These are phyloP conservation scores for Collybia mongolica DNA, from an alignment of 768 basidiomycete species.

Conservation along the genomic window DNA sequence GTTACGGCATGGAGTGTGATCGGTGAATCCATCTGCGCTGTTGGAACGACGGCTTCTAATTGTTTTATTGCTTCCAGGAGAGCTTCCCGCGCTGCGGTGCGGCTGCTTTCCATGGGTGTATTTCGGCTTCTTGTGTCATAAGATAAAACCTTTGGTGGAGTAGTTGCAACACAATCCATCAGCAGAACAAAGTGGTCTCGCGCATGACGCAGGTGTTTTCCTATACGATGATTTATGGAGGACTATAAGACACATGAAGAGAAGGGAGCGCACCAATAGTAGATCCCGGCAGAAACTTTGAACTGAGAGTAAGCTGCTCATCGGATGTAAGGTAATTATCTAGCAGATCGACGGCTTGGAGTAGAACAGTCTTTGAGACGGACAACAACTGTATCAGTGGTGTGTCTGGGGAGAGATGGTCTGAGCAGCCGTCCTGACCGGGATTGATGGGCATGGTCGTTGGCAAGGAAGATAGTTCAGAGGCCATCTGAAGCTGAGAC, in stretches of 20 bases:
- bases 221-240: slow-evolving; percentile 30
- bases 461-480: slow-evolving; percentile 24
- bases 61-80: slow-evolving; percentile 54
- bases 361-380: slow-evolving; percentile 66
- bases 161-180: slow-evolving; percentile 47
- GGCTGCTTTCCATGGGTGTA: slow-evolving; percentile 80
- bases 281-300: slow-evolving; percentile 81
- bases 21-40: slow-evolving; percentile 48
- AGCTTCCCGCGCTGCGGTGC: slow-evolving; percentile 55
- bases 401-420: slow-evolving; percentile 11
- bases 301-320: slow-evolving; percentile 65
- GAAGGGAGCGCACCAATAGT: slow-evolving; percentile 63
- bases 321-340: slow-evolving; percentile 65
- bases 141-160: slow-evolving; percentile 53
- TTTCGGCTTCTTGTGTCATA: slow-evolving; percentile 78
- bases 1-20: slow-evolving; percentile 80
- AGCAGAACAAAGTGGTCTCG: slow-evolving; percentile 80
- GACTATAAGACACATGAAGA: slow-evolving; percentile 1
- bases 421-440: slow-evolving; percentile 14
- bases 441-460: slow-evolving; percentile 21
- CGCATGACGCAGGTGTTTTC: slow-evolving; percentile 85
- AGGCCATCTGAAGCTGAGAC: neutral
- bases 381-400: slow-evolving; percentile 56
- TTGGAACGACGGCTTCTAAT: slow-evolving; percentile 53
- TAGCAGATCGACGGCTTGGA: slow-evolving; percentile 73